phyloP scores from a whole-genome alignment of 163 green algal genomes.

The Botryococcus braunii region DNA sequence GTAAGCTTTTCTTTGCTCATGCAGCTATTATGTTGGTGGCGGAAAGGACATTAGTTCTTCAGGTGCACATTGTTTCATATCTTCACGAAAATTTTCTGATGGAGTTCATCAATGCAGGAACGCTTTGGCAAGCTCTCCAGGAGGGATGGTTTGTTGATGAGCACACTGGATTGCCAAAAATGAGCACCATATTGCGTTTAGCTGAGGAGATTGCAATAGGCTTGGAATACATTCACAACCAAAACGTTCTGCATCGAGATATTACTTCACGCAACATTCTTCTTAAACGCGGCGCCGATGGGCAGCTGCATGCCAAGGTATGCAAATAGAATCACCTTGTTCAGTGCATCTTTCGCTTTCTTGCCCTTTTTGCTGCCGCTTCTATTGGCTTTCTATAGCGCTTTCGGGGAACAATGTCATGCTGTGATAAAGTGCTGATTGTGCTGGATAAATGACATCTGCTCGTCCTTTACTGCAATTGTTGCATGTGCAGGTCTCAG shows the following conservation, averaged over 20 bases:
- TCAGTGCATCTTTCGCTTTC: no score
- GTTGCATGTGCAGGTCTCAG: background rate
- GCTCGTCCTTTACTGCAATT: background rate
- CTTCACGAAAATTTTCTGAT: no score
- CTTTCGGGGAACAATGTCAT: background rate
- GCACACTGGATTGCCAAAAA: background rate
- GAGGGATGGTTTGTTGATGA: background rate
- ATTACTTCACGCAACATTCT: conserved; percentile 57
- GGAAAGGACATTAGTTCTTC: no score
- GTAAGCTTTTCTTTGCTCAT: no score
- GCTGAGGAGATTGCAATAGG: conserved; percentile 40
- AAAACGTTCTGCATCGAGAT: conserved; percentile 38
- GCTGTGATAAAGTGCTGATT: background rate
- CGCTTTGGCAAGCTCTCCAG: conserved; percentile 6
- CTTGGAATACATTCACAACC: conserved; percentile 44
- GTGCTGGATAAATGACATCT: background rate
- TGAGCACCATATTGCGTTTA: conserved; percentile 34
- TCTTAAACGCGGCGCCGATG: conserved; percentile 26
- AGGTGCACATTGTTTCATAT: no score
- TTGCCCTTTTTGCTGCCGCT: no score
- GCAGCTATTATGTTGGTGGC: no score
- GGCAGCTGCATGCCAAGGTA: conserved; percentile 35
- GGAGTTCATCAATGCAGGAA: no score
- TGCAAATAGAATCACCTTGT: no score
- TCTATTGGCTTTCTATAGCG: background rate